These are phyloP conservation scores for Chalaropsis ovoidea DNA, from an alignment of 2,329 filamentous ascomycete genomes.

Conservation along the genomic window DNA sequence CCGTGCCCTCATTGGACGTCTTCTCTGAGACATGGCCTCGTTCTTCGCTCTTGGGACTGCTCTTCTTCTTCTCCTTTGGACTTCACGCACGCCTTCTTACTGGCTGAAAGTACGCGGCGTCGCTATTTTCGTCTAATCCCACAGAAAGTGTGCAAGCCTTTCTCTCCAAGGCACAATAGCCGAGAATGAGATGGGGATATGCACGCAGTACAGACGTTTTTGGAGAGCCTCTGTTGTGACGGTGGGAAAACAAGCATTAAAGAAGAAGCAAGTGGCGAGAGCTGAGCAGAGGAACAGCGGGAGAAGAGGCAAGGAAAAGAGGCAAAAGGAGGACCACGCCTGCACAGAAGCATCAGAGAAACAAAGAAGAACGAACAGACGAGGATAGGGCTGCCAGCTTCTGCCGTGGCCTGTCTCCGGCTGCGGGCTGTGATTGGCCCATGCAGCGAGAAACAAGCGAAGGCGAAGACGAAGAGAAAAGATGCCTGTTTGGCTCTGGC, in stretches of 20 bases:
- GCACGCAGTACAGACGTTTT: no score
- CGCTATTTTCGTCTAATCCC: not conserved
- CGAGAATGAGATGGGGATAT: not conserved
- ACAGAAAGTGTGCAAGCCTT: not conserved
- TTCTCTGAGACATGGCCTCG: not conserved
- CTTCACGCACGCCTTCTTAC: not conserved
- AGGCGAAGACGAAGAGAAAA: not conserved
- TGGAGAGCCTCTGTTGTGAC: not conserved
- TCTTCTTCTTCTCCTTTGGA: not conserved
- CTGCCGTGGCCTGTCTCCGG: constrained; percentile 8
- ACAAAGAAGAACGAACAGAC: not conserved
- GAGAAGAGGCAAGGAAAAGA: not conserved
- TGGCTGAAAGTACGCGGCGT: not conserved
- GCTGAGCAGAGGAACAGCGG: not conserved
- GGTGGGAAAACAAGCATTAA: not conserved
- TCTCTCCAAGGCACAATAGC: not conserved
- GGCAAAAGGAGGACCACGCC: not conserved
- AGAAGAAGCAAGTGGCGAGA: not conserved
- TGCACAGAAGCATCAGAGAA: not conserved
- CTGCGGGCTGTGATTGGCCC: not conserved
- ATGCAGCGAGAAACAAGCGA: constrained; percentile 2
- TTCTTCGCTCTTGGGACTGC: not conserved
- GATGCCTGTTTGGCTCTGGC: constrained; percentile 9
- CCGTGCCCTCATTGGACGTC: not conserved
- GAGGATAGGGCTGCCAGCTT: constrained; percentile 7